Conservation (phyloP, 129 eudicot genomes). For the Helichrysum umbraculigerum region DNA sequence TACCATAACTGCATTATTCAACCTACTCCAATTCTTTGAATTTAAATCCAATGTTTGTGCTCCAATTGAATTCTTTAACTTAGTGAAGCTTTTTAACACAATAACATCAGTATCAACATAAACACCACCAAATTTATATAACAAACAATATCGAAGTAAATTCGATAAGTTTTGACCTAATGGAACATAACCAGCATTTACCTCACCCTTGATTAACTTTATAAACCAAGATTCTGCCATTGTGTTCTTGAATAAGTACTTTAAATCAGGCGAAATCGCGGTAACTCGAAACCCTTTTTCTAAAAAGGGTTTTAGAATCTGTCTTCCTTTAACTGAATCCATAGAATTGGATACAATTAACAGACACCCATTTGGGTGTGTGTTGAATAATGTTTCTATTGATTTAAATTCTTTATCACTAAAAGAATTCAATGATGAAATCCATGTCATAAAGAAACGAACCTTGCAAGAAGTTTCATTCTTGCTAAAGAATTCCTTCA, state of each 20-base stretch:
- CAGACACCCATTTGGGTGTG: constrained; percentile 83
- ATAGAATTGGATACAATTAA: constrained; percentile 68
- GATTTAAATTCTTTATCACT: constrained; percentile 54
- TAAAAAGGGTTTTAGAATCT: constrained; percentile 58
- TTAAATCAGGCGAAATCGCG: constrained; percentile 71
- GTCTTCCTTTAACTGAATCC: constrained; percentile 61
- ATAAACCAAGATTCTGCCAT: constrained; percentile 64
- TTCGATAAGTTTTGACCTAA: constrained; percentile 92
- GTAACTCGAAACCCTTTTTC: constrained; percentile 59
- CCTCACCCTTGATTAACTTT: constrained; percentile 49
- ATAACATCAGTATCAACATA: constrained; percentile 84
- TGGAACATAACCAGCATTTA: constrained; percentile 67
- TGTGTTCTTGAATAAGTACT: constrained; percentile 75
- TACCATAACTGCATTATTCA: constrained; percentile 95
- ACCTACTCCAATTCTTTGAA: constrained; percentile 71
- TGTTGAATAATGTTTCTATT: constrained; percentile 61
- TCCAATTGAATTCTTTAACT: constrained; percentile 70
- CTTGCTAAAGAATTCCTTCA: constrained; percentile 39
- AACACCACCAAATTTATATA: constrained; percentile 86
- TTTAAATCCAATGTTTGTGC: constrained; percentile 69
- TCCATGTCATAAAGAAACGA: constrained; percentile 97
- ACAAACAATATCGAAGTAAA: constrained; percentile 72
- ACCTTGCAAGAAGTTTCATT: constrained; percentile 59
- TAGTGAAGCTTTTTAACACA: constrained; percentile 52
- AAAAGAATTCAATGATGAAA: constrained; percentile 67